Evolutionary conservation across 306 rosid genomes (phyloP), one percentile per base, ranked within the genome.

Genomic region (Trifolium repens): DNA sequence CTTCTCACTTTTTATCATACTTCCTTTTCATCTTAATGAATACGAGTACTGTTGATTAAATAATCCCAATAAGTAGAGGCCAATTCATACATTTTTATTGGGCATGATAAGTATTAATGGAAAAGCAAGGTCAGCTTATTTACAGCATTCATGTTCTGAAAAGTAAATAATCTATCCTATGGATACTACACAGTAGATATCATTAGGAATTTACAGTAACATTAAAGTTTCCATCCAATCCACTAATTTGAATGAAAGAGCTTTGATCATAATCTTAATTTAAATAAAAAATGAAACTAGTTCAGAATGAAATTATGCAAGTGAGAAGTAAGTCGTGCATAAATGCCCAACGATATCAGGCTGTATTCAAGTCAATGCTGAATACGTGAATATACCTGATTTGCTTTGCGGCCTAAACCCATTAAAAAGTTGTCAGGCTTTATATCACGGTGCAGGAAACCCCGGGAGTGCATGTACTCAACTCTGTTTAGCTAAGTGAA

Each of bases 361-460:
- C n/a, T 44, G 19, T 58, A 54, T 40, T 19, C 22, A 75, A 55
- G 84, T 32, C 61, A 50, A 69, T 58, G 64, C 39, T 16, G 17
- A 53, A 39, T 57, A 78, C 8, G 44, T 34, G 17, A 32, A 46
- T 17, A 73, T 90, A 94, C 99, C 97, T 94, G 99, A 85, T 94
- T 94, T 78, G 96, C 99, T 84, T 92, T 94, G 57, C 96, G 97
- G 58, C 99, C 99, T 61, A 94, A 82, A 75, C 99, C 99, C 99
- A 94, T 94, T 78, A 94, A 88, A 82, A 91, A 94, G 90, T 94
- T 94, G 81, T 94, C 99, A 50, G 99, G 99, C 92, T 94, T 94
- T 82, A 94, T 94, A 82, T 94, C 99, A 26, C 99, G 99, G 67
- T 94, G 99, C 84, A 94, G 96, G 83, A 94, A 94, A 39, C 99